Percentiles rank a stretch among this genome's conserved stretches.
phyloP scores from a whole-genome alignment of 1,284 basidiomycete species.

The Veloporphyrellus conicus region DNA sequence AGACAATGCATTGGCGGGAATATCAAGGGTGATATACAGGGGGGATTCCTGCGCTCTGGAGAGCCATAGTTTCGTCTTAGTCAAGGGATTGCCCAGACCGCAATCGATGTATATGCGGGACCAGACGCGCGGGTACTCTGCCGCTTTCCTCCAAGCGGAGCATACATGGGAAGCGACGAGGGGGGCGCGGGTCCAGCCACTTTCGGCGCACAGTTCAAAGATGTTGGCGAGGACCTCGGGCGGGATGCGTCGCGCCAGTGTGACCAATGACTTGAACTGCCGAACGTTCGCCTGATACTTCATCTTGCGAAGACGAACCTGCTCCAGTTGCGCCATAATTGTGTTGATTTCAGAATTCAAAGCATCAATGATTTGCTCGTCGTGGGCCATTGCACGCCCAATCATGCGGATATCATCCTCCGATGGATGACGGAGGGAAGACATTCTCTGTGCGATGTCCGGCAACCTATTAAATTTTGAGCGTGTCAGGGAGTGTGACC shows the following conservation, averaged over 20 bases:
- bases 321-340: conserved; percentile 40
- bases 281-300: conserved; percentile 42
- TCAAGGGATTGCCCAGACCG: conserved; percentile 41
- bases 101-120: conserved; percentile 52
- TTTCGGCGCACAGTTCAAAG: conserved; percentile 47
- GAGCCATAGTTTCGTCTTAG: conserved; percentile 50
- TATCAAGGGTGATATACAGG: conserved; percentile 44
- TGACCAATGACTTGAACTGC: conserved; percentile 46
- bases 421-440: conserved; percentile 20
- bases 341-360: conserved; percentile 44
- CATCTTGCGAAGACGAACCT: conserved; percentile 42
- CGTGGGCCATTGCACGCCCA: conserved; percentile 34
- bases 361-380: conserved; percentile 39
- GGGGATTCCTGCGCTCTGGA: conserved; percentile 40
- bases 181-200: conserved; percentile 54
- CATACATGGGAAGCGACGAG: conserved; percentile 58
- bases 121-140: conserved; percentile 52
- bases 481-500: neutral
- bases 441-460: conserved; percentile 15
- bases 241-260: conserved; percentile 53
- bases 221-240: conserved; percentile 54
- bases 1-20: conserved; percentile 32
- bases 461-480: conserved; percentile 9
- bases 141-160: conserved; percentile 54
- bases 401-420: conserved; percentile 33